Base-by-base conservation (phyloP, 768 basidiomycete genomes). In the Auricularia cornea region DNA sequence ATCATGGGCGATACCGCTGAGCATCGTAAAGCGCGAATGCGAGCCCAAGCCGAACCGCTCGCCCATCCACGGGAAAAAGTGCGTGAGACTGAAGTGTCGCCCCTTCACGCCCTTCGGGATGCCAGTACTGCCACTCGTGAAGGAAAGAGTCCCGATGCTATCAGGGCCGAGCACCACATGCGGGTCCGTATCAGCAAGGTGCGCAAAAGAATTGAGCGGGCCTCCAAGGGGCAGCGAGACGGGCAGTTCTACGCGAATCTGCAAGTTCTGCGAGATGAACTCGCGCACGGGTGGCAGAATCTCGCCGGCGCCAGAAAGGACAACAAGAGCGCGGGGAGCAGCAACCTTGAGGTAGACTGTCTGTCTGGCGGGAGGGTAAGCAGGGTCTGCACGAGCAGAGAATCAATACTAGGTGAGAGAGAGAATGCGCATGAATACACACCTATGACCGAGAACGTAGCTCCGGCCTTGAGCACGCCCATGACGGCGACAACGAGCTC, bases 11-110 rank as follows among this genome's bases (percentile, higher is more conserved):
- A 99, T 99, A 23, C 97, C 97, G 68, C 93, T 95, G 32, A 99
- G 83, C 97, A 99, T 98, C 0, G 97, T 98, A 71, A 97, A 99
- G 74, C 86, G 92, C 66, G 90, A 92, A 32, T 80, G 75, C 63
- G 86, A 79, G 40, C 80, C 77, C 59, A 99, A 76, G 1, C 83
- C 86, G 72, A 98, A 99, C 32, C 86, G 77, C 71, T 92, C 77
- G 26, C 89, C 89, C 97, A 99, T 98, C 97, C 97, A 99, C 2
- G 95, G 95, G 84, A 98, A 98, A 82, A 98, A 99, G 73, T 98
- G 97, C 0, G 97, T 99, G 67, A 99, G 77, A 67, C 90, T 93
- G 75, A 90, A 98, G 73, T 99, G 97, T 54, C 97, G 79, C 0
- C 97, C 97, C 65, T 84, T 84, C 23, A 99, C 96, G n/a, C 96